Evolutionary conservation across 768 basidiomycete genomes (phyloP), one percentile per base, ranked within the genome.

Genomic region (Mrakia frigida): DNA sequence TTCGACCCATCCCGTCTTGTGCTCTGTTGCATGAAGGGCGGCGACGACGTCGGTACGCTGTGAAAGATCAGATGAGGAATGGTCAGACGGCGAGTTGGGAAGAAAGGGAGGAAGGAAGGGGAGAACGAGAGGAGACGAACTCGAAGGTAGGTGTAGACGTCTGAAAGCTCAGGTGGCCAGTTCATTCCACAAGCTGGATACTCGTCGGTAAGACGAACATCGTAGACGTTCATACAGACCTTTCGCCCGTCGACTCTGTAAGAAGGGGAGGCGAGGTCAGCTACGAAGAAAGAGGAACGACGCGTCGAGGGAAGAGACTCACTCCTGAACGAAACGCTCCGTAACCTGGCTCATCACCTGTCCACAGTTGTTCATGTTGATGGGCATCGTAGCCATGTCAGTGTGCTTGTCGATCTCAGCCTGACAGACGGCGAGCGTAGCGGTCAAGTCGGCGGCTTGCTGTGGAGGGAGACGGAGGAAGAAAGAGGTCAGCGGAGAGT

Each of bases 111-210:
- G 35, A 13, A 25, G 31, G 41, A 5, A 56, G 21, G 28, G 53
- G 43, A 52, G 31, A 59, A 59, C 37, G 61, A 28, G 18, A n/a
- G 39, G 18, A 21, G 43, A 85, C 92, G 72, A 82, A 97, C 96
- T 37, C 88, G 88, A 6, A 99, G 88, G 81, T 94, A 96, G 0
- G 85, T 84, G 25, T 89, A 90, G 13, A 98, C 85, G 67, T 89
- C 87, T 4, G 86, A 83, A 68, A 98, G 88, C 80, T 94, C 93
- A 46, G 90, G 90, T 10, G 95, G 96, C 96, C 95, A 99, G 84
- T 94, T 96, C 93, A 96, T 92, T 3, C 96, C 97, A 83, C 97
- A 99, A 0, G 89, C 90, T 25, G 97, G 97, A 50, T 82, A 85
- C 18, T 87, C 87, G 82, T 99, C 97, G 74, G 92, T 89, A n/a